Evolutionary conservation across 345 rosid species (phyloP), one percentile per base, ranked within the genome.

Genomic region (Pugionium cornutum): DNA sequence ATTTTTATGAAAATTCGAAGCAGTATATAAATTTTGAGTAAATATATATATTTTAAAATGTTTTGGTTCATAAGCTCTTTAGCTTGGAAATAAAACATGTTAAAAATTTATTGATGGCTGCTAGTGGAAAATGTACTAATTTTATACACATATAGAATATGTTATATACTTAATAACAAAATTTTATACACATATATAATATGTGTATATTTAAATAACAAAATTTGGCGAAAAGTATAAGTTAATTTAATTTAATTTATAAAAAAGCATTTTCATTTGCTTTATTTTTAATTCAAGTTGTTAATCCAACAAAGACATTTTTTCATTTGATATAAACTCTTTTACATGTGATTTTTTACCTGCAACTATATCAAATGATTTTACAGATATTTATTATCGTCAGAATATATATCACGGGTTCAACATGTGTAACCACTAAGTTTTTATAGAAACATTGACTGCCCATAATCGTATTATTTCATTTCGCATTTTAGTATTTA

Each of bases 401-500:
- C 18, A 18, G 0, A 18, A 18, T 18, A 18, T 18, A 18, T 18
- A 18, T 18, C 18, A 18, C 18, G 18, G 18, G 18, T 18, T 18
- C 18, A 18, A 18, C 18, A 18, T 18, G 18, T 18, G 18, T 18
- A 18, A 18, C 18, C 18, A 18, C 18, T 18, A 18, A 18, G 18
- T 18, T 18, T 18, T 18, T 18, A 18, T 18, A 18, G 18, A 18
- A 18, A 18, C 18, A 18, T 18, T 53, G 62, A 44, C 55, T 35
- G 52, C 7, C 67, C 62, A 69, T 36, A 7, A 60, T 53, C 47
- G 37, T 60, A 60, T 61, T 34, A 32, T 35, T 50, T 8, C 56
- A 45, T 18, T 69, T 48, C 53, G 26, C 53, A 28, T 70, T 62
- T 33, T 45, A 62, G 18, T 70, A 36, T 54, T 35, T 34, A 62